Evolutionary conservation across 176 grass and related monocot species (phyloP).

Genomic region (Leersia perrieri): DNA sequence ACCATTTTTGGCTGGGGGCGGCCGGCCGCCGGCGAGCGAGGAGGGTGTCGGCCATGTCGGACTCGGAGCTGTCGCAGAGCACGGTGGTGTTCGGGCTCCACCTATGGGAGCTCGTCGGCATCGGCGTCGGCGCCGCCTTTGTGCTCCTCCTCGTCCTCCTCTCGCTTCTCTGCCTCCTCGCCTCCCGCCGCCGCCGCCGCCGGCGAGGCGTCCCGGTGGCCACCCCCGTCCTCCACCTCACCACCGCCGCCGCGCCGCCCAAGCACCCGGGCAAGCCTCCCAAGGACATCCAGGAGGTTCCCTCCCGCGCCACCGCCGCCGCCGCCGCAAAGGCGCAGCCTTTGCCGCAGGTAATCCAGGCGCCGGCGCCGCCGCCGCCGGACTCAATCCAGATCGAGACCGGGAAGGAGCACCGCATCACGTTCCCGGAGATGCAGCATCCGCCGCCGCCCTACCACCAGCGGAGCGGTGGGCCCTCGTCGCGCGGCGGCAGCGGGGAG

Average conservation of each 20-base stretch:
- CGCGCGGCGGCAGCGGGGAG: conserved; percentile 84
- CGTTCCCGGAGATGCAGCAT: conserved; percentile 77
- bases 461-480: conserved; percentile 65
- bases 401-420: conserved; percentile 93
- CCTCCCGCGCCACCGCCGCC: conserved; percentile 25
- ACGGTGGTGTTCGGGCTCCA: conserved; percentile 78
- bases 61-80: conserved; percentile 69
- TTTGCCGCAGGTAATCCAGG: conserved; percentile 34
- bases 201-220: conserved; percentile 30
- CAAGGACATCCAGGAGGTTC: conserved; percentile 63
- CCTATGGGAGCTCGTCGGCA: conserved; percentile 78
- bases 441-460: conserved; percentile 38
- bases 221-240: conserved; percentile 49
- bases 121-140: conserved; percentile 75
- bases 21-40: background rate
- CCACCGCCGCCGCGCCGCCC: conserved; percentile 30
- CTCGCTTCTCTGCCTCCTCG: conserved; percentile 65
- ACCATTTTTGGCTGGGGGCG: conserved; percentile 5
- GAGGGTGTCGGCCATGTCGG: conserved; percentile 53
- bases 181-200: conserved; percentile 53
- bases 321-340: conserved; percentile 27
- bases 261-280: conserved; percentile 49
- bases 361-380: conserved; percentile 36
- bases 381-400: conserved; percentile 78
- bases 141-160: conserved; percentile 79